These are phyloP conservation scores for Sporothrix brunneoviolacea DNA, from an alignment of 2,329 filamentous ascomycete genomes.

Conservation along the genomic window DNA sequence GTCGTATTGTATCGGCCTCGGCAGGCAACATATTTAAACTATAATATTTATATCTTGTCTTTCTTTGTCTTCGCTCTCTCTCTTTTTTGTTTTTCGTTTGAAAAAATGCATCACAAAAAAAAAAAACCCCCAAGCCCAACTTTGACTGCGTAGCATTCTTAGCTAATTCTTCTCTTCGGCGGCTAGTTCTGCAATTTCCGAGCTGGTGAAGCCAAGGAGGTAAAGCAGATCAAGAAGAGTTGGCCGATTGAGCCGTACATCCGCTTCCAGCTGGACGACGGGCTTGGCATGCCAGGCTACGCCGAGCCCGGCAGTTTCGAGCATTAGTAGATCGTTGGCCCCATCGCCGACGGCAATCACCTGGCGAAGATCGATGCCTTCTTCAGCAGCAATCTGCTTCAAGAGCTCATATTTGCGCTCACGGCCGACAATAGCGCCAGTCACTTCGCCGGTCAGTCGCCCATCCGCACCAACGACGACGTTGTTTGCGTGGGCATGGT, in stretches of 20 bases:
- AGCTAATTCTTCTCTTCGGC: constrained; percentile 5
- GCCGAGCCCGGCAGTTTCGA: constrained; percentile 66
- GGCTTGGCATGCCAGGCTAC: constrained; percentile 84
- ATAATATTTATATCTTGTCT: too few relatives aligned
- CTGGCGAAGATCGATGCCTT: constrained; percentile 59
- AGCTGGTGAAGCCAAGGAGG: constrained; percentile 62
- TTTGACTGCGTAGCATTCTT: too few relatives aligned
- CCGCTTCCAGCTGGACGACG: constrained; percentile 70
- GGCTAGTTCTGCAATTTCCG: constrained; percentile 45
- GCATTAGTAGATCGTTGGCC: constrained; percentile 77
- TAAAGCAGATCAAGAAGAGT: constrained; percentile 67
- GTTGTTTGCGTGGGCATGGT: constrained; percentile 85
- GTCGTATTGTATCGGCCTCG: too few relatives aligned
- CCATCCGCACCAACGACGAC: constrained; percentile 56
- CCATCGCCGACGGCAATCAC: constrained; percentile 73
- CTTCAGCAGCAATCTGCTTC: constrained; percentile 60
- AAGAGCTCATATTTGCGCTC: constrained; percentile 69
- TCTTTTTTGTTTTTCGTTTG: too few relatives aligned
- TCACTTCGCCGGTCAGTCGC: constrained; percentile 64
- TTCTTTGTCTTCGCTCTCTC: too few relatives aligned
- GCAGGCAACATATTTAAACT: too few relatives aligned
- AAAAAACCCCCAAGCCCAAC: too few relatives aligned
- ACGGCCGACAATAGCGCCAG: constrained; percentile 66
- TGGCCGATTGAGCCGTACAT: constrained; percentile 63
- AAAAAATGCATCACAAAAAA: too few relatives aligned